Conservation (phyloP, 1,284 basidiomycete species). For the Malassezia nana region DNA sequence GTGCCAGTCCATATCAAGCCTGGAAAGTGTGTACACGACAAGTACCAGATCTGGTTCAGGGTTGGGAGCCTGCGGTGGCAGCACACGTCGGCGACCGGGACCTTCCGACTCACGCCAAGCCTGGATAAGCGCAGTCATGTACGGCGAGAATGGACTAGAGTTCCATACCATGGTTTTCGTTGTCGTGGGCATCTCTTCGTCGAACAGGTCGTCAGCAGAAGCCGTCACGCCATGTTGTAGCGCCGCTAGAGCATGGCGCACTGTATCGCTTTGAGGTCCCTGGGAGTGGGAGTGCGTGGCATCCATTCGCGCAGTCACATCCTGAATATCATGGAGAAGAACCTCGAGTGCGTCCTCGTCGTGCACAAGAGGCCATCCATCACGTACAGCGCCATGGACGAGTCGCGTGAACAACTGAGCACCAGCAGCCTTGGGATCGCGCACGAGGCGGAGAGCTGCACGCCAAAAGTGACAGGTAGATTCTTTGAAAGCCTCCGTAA, state of each 20-base stretch:
- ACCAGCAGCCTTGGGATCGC: not conserved
- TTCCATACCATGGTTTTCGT: not conserved
- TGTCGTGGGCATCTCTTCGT: not conserved
- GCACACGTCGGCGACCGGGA: not conserved
- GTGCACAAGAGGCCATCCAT: not conserved
- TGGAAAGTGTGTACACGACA: not conserved
- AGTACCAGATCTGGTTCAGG: conserved; percentile 7
- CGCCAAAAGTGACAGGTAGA: not conserved
- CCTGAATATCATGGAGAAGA: not conserved
- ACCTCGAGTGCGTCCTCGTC: not conserved
- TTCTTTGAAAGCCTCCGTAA: not conserved
- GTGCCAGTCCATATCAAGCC: not conserved
- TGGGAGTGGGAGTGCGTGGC: not conserved
- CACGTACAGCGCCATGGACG: not conserved
- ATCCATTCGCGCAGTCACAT: not conserved
- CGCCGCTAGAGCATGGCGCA: not conserved
- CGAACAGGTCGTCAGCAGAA: not conserved
- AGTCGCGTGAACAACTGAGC: not conserved
- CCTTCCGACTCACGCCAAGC: not conserved
- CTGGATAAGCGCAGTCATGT: not conserved
- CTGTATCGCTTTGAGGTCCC: not conserved
- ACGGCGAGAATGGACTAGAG: not conserved
- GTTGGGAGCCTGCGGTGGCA: not conserved
- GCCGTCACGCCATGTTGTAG: not conserved
- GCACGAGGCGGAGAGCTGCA: not conserved